Evolutionary conservation across 257 asterid species (phyloP).

Genomic region (Asclepias syriaca): DNA sequence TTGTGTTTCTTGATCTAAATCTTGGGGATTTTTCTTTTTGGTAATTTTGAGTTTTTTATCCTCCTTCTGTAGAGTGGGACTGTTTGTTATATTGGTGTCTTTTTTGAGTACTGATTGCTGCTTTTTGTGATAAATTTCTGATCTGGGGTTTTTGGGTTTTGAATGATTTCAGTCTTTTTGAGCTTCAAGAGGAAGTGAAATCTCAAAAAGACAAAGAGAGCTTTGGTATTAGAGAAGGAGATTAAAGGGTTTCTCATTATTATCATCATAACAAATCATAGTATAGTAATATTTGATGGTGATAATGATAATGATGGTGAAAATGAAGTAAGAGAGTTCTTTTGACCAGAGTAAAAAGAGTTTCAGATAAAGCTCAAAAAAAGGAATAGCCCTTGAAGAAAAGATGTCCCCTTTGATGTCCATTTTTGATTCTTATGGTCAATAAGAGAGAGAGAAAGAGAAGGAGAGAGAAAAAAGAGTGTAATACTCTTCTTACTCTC

Average conservation of each 20-base stretch:
- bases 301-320: constrained; percentile 47
- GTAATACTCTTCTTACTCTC: constrained; percentile 14
- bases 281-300: constrained; percentile 17
- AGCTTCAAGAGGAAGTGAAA: constrained; percentile 29
- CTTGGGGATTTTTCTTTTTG: background rate
- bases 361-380: constrained; percentile 29
- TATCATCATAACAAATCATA: constrained; percentile 20
- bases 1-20: constrained; percentile 17
- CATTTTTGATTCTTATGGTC: constrained; percentile 35
- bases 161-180: constrained; percentile 36
- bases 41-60: background rate
- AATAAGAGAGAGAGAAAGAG: constrained; percentile 23
- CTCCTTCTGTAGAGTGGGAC: background rate
- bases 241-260: constrained; percentile 14
- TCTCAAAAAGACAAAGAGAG: constrained; percentile 17
- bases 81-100: background rate
- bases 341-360: constrained; percentile 51
- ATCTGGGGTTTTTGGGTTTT: constrained; percentile 15
- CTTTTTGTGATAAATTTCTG: constrained; percentile 6
- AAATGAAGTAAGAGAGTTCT: constrained; percentile 34
- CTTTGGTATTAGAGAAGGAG: constrained; percentile 25
- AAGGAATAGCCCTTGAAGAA: constrained; percentile 28
- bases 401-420: constrained; percentile 37
- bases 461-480: constrained; percentile 21
- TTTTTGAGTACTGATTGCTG: constrained; percentile 9